phyloP scores from a whole-genome alignment of 1,284 basidiomycete species.

The Fomitopsis schrenkii region DNA sequence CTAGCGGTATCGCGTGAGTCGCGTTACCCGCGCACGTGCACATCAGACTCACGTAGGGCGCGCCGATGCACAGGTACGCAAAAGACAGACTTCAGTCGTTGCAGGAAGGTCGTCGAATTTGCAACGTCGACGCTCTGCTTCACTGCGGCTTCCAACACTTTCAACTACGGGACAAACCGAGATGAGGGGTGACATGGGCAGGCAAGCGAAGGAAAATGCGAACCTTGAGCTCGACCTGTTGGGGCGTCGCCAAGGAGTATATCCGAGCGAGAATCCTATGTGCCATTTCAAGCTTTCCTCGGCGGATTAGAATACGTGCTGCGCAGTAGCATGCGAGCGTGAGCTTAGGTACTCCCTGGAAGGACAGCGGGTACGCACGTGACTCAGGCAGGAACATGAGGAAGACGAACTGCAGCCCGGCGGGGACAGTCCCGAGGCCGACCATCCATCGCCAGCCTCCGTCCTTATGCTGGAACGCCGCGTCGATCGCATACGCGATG shows the following conservation, averaged over 20 bases:
- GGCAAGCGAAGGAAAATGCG: background rate
- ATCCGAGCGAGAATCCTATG: conserved; percentile 55
- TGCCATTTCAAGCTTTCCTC: conserved; percentile 47
- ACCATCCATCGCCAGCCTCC: conserved; percentile 86
- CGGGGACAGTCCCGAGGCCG: conserved; percentile 67
- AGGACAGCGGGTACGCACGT: conserved; percentile 39
- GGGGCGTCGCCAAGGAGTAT: conserved; percentile 59
- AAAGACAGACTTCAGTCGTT: conserved; percentile 55
- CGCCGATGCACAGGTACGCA: conserved; percentile 58
- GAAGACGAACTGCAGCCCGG: conserved; percentile 57
- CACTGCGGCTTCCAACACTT: conserved; percentile 58
- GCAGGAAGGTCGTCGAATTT: conserved; percentile 55
- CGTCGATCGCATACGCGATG: conserved; percentile 74
- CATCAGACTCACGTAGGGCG: conserved; percentile 55
- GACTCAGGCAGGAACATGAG: conserved; percentile 74
- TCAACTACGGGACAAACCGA: conserved; percentile 35
- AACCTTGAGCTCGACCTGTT: conserved; percentile 68
- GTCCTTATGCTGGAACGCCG: conserved; percentile 59
- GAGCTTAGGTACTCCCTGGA: background rate
- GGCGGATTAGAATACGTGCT: conserved; percentile 73
- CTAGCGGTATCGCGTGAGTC: conserved; percentile 29
- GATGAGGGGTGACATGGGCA: background rate
- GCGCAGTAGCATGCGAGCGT: background rate
- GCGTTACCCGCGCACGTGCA: background rate
- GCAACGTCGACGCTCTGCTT: conserved; percentile 59